Percentiles rank a stretch among this genome's conserved stretches.
Evolutionary conservation across 352 stramenopile species (phyloP).

Genomic region (Thalassiosira oceanica): DNA sequence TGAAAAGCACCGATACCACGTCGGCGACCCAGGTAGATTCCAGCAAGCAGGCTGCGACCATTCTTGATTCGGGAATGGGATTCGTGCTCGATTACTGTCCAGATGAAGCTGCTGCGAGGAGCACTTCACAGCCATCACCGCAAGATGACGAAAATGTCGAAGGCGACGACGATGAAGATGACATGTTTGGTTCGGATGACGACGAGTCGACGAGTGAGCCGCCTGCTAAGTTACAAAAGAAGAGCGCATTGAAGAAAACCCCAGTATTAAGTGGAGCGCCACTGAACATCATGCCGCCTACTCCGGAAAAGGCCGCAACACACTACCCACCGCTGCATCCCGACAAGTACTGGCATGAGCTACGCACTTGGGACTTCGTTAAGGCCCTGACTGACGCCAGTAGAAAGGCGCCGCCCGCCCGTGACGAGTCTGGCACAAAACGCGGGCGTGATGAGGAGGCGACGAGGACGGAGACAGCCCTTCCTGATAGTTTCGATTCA

Average conservation of each 20-base stretch:
- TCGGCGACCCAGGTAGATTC: neutral
- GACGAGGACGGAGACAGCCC: neutral
- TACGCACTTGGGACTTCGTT: slow-evolving; percentile 42
- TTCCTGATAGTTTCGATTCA: slow-evolving; percentile 50
- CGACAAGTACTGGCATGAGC: slow-evolving; percentile 44
- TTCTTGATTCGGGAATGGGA: slow-evolving; percentile 24
- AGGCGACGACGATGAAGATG: slow-evolving; percentile 11
- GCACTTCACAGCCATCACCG: no score
- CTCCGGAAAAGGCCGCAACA: no score
- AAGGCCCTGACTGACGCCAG: slow-evolving; percentile 23
- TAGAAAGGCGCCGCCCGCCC: slow-evolving; percentile 7
- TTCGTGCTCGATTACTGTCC: slow-evolving; percentile 32
- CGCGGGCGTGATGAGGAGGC: neutral
- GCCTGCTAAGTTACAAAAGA: no score
- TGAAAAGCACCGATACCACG: neutral
- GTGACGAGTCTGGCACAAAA: slow-evolving; percentile 9
- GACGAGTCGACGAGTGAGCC: no score
- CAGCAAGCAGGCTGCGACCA: slow-evolving; percentile 2
- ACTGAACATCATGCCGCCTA: no score
- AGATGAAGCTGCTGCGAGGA: slow-evolving; percentile 5
- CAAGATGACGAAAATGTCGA: no score
- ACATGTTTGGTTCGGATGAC: no score
- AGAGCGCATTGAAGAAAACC: no score
- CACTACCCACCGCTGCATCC: slow-evolving; percentile 39
- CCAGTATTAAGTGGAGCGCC: no score